Conservation (phyloP, 2,329 filamentous ascomycete species). For the Fulvia fulva region DNA sequence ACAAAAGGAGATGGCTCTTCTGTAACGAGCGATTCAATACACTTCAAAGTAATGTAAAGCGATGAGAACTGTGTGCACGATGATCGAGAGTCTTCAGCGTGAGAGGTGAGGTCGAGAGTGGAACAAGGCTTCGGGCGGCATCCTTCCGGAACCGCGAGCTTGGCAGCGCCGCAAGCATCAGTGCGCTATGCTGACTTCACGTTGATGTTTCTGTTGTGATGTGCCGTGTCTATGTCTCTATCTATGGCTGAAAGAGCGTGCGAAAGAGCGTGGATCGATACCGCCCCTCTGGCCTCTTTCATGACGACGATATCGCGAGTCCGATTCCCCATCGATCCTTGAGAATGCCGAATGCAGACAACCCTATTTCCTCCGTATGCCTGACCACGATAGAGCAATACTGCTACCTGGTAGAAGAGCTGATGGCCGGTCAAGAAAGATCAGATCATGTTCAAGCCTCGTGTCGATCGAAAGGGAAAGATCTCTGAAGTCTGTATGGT, state of each 20-base stretch:
- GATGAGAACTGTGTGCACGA: background rate
- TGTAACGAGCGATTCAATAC: background rate
- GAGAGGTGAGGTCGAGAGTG: background rate
- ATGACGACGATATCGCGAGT: background rate
- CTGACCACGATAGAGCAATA: background rate
- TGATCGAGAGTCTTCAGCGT: background rate
- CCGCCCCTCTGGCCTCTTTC: background rate
- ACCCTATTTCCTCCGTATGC: background rate
- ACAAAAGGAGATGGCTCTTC: background rate
- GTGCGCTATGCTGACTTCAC: background rate
- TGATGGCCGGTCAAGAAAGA: background rate
- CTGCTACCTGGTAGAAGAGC: background rate
- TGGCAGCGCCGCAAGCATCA: background rate
- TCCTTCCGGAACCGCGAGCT: background rate
- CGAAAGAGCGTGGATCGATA: background rate
- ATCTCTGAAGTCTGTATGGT: background rate
- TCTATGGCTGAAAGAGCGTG: background rate
- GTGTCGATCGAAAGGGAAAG: background rate
- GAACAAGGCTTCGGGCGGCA: constrained; percentile 1
- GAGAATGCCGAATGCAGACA: background rate
- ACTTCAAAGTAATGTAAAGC: background rate
- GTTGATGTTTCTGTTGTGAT: background rate
- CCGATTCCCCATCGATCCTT: background rate
- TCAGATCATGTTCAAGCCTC: background rate
- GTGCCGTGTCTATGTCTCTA: background rate